Percentiles rank a stretch among this genome's conserved stretches.
These are phyloP conservation scores for Colletotrichum sp. DNA, from an alignment of 2,329 filamentous ascomycete genomes.

Conservation along the genomic window DNA sequence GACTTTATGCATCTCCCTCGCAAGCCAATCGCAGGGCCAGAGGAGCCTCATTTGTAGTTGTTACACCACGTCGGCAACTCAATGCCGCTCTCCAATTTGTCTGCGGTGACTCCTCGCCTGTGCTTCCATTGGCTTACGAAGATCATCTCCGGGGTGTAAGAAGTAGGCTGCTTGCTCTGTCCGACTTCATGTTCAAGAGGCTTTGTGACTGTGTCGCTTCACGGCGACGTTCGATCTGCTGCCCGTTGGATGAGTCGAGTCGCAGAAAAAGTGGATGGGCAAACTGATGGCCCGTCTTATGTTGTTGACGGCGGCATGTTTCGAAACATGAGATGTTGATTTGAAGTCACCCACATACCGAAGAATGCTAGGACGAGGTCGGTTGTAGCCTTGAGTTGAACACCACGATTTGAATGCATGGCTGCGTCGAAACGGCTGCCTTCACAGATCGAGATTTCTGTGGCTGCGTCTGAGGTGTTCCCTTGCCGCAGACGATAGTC, in stretches of 20 bases:
- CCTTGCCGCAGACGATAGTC: not conserved
- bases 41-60: not conserved
- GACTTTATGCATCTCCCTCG: not conserved
- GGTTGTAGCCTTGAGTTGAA: not conserved
- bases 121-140: not conserved
- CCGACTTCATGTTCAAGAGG: not conserved
- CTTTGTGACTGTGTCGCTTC: not conserved
- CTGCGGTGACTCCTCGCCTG: not conserved
- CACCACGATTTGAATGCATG: not conserved
- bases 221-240: not conserved
- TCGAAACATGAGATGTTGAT: not conserved
- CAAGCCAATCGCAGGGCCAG: not conserved
- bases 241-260: not conserved
- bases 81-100: not conserved
- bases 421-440: not conserved
- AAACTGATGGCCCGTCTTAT: not conserved
- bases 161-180: not conserved
- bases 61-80: slow-evolving; percentile 9
- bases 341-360: not conserved
- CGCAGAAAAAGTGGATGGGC: not conserved
- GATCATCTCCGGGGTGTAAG: not conserved
- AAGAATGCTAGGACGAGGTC: not conserved
- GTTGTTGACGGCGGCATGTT: not conserved
- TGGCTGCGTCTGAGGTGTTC: not conserved
- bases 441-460: not conserved